Evolutionary conservation across 73 alveolate species (phyloP), one percentile per base, ranked within the genome.

Genomic region (Tetrahymena malaccensis): DNA sequence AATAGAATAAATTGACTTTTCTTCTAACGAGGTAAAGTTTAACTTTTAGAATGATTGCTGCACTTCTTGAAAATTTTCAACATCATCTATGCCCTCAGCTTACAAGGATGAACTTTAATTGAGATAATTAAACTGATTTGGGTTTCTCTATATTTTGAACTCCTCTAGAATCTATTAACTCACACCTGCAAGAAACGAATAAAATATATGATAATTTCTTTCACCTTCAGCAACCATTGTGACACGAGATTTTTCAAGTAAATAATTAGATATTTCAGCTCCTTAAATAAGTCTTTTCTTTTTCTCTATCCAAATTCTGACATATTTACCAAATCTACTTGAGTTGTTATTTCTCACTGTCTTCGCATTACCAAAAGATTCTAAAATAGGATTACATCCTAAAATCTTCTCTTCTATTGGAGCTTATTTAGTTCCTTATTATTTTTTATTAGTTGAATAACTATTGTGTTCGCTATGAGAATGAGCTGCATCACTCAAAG

Each of bases 361-460:
- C 93, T 99, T 99, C 4, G 99, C 99, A 96, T 99, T 99, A 38
- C 99, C 99, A 94, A 98, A 99, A 17, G 99, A 99, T 95, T 99
- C 99, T 34, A 99, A 97, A n/a, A 99, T 96, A 13, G 99, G 99
- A 97, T 99, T 99, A 70, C 99, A 98, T 70, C 98, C 99, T 43
- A 99, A 97, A 34, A 99, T 98, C 96, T 99, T 97, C 94, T 96
- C 98, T 96, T 98, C 99, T 8, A 43, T 43, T 37, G 83, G 85
- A 34, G 55, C 19, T 27, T 94, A 43, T 85, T 38, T 56, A 12
- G 85, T 55, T 94, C 85, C 40, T 94, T 37, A 94, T 38, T 35
- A 94, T 35, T 31, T 85, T 31, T 84, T 94, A 70, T 95, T 93
- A 70, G 94, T 55, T 33, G 43, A 1, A 34, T 12, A 43, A 93